Evolutionary conservation across 192 early-diverging fungal genomes (phyloP), one percentile per base, ranked within the genome.

Genomic region (Entomortierella chlamydospora): DNA sequence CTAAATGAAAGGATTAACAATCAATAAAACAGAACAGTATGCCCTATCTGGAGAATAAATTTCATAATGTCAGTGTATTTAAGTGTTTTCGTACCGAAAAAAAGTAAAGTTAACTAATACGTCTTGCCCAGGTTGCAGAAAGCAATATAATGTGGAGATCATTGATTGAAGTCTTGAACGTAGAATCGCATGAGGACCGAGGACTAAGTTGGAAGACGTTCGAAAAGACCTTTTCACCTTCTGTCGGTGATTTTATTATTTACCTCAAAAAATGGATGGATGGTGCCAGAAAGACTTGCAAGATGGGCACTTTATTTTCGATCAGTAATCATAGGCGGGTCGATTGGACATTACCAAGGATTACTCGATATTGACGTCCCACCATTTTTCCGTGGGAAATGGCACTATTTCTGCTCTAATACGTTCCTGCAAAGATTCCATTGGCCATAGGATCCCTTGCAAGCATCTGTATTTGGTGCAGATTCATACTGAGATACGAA

Each of bases 181-280:
- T 23, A 26, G 10, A 12, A 23, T 54, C 52, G 4, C 22, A n/a
- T 26, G 52, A 54, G 52, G 52, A 54, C 52, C 52, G 25, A 54
- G 25, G 52, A 54, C 52, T 54, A 12, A 54, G 25, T 22, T 54
- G 52, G 52, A 26, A 54, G 52, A 26, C 52, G 52, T 54, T 54
- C 52, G 25, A 22, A 26, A 54, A 22, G 23, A 54, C 20, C 5
- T 54, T 54, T 54, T 54, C 52, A 26, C 52, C 25, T 12, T 54
- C 52, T 54, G 52, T 23, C 20, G 25, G 25, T 12, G 25, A 22
- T 54, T 54, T 54, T 54, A 54, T 54, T 26, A 54, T 28, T 26
- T 54, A 54, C 26, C 52, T 54, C 52, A 28, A 54, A 26, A 54
- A 54, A 54, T 54, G 52, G 52, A 54, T 54, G 52, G 52, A 26